These are phyloP conservation scores for Acacia confusa DNA, from an alignment of 306 rosid species.

Conservation along the genomic window DNA sequence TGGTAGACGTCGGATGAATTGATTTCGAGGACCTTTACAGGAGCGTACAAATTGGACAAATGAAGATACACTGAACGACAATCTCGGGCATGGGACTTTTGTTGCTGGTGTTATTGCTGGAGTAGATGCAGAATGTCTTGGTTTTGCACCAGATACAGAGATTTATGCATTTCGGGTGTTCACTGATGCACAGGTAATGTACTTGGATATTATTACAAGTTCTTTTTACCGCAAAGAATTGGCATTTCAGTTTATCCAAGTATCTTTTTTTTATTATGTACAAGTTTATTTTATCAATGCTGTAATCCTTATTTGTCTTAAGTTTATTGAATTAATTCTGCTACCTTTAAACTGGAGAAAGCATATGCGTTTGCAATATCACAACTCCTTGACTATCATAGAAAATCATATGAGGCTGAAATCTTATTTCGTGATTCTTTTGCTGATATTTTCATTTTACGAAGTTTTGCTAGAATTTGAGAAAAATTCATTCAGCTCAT, in stretches of 20 bases:
- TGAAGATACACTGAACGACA: constrained; percentile 89
- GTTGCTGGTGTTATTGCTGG: constrained; percentile 98
- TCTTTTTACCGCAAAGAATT: constrained; percentile 14
- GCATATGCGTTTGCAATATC: neutral
- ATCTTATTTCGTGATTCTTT: neutral
- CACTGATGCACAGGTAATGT: constrained; percentile 99
- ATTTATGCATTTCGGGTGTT: constrained; percentile 97
- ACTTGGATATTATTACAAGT: constrained; percentile 35
- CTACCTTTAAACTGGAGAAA: neutral
- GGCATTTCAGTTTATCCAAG: constrained; percentile 8
- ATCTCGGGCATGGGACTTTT: constrained; percentile 97
- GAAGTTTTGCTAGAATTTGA: constrained; percentile 61
- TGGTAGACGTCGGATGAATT: constrained; percentile 21
- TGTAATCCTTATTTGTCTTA: neutral
- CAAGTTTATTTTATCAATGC: neutral
- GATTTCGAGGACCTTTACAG: constrained; percentile 43
- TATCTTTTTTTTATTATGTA: neutral
- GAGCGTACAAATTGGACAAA: constrained; percentile 99
- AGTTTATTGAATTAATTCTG: neutral
- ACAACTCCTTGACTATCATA: neutral
- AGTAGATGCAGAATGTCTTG: constrained; percentile 81
- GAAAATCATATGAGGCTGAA: constrained; percentile 20
- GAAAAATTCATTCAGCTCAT: constrained; percentile 83
- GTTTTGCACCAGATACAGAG: constrained; percentile 98
- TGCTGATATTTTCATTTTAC: constrained; percentile 27